Conservation (phyloP, 139 green algal genomes). For the Haematococcus sp. region DNA sequence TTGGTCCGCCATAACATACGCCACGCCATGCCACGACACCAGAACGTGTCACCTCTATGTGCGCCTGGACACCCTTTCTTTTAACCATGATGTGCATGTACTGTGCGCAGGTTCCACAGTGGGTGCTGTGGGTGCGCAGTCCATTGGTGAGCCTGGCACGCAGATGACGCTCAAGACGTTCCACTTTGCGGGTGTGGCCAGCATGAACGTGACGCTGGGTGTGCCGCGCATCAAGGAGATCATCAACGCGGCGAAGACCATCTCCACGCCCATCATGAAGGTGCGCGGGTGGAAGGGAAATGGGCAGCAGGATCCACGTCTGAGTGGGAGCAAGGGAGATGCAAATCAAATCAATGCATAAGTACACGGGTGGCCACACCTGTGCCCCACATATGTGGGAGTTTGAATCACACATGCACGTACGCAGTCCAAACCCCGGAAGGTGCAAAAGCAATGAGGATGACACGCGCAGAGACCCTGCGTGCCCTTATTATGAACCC, state of each 20-base stretch:
- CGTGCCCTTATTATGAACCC: not conserved
- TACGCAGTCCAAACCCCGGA: too few relatives aligned
- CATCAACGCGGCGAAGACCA: slow-evolving; percentile 96
- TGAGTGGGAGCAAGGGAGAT: too few relatives aligned
- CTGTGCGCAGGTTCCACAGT: slow-evolving; percentile 72
- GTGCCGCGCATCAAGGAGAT: slow-evolving; percentile 99
- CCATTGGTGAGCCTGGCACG: slow-evolving; percentile 93
- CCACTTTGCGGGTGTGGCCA: slow-evolving; percentile 97
- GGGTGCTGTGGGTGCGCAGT: slow-evolving; percentile 91
- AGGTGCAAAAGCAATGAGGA: too few relatives aligned
- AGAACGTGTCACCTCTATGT: too few relatives aligned
- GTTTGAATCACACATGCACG: too few relatives aligned
- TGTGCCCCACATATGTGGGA: not conserved
- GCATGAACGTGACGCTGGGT: slow-evolving; percentile 96
- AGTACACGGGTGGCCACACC: not conserved
- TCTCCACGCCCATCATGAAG: slow-evolving; percentile 94
- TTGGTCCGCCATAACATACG: too few relatives aligned
- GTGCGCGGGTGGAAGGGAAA: slow-evolving; percentile 35
- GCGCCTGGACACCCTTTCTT: too few relatives aligned
- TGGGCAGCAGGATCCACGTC: not conserved
- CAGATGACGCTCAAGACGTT: slow-evolving; percentile 99
- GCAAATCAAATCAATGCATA: not conserved
- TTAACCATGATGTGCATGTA: too few relatives aligned
- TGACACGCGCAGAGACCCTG: too few relatives aligned
- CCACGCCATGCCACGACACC: too few relatives aligned